Percentiles rank a stretch among this genome's conserved stretches.
phyloP scores from a whole-genome alignment of 352 stramenopile genomes.

The Pythium utonaiense region DNA sequence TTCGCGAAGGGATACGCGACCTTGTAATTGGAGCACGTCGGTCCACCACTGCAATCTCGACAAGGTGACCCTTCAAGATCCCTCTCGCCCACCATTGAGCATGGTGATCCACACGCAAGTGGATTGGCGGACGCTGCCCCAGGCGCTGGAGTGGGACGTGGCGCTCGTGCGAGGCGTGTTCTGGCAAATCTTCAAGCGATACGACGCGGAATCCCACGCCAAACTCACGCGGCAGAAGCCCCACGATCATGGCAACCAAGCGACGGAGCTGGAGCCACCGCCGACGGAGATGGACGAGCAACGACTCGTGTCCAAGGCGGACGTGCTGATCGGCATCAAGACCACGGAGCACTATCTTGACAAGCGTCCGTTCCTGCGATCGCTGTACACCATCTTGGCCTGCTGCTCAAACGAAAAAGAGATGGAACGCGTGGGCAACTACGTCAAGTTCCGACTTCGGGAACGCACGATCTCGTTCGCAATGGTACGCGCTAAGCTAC shows the following conservation, averaged over 20 bases:
- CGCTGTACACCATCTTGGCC: constrained; percentile 48
- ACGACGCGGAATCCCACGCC: constrained; percentile 9
- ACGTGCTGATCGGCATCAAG: constrained; percentile 49
- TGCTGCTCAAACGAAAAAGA: constrained; percentile 61
- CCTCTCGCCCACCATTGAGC: neutral
- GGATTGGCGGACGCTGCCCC: constrained; percentile 46
- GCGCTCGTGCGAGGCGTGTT: constrained; percentile 57
- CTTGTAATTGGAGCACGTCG: neutral
- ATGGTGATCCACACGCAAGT: constrained; percentile 42
- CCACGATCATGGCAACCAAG: constrained; percentile 1
- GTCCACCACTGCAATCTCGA: neutral
- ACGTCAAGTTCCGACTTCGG: constrained; percentile 46
- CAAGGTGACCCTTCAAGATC: constrained; percentile 8
- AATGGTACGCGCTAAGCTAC: constrained; percentile 15
- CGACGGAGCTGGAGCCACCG: neutral
- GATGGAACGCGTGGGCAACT: constrained; percentile 36
- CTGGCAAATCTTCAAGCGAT: constrained; percentile 29
- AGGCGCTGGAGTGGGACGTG: constrained; percentile 46
- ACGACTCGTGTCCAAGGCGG: constrained; percentile 48
- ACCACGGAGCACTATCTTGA: constrained; percentile 34
- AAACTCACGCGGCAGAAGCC: neutral
- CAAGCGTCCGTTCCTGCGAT: constrained; percentile 55
- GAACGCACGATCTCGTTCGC: constrained; percentile 36
- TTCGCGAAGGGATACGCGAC: neutral
- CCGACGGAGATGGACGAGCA: constrained; percentile 27